Evolutionary conservation across 345 rosid species (phyloP).

Genomic region (Cardamine chenopodiifolia): DNA sequence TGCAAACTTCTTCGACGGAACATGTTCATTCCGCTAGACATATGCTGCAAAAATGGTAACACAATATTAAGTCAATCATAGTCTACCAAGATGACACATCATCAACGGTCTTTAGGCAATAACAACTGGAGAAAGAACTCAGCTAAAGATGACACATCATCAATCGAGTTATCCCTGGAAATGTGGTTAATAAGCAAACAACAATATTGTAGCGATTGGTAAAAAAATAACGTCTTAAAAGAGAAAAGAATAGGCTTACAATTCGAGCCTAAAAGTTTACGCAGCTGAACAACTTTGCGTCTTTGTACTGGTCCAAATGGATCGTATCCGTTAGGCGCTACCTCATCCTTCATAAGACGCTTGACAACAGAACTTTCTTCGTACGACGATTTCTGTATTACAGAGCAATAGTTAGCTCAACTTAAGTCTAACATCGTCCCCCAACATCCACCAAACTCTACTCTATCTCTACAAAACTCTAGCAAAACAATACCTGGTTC

Average conservation of each 20-base stretch:
- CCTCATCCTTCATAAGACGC: neutral
- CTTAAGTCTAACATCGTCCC: neutral
- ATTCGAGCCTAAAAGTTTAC: neutral
- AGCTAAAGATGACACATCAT: no score
- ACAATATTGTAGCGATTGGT: neutral
- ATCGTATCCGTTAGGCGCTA: neutral
- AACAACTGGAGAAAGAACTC: neutral
- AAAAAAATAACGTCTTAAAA: no score
- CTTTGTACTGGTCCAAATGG: neutral
- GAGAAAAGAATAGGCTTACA: neutral
- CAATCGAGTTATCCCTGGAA: no score
- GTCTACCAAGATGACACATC: no score
- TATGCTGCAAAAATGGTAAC: neutral
- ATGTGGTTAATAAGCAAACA: neutral
- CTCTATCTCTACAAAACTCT: no score
- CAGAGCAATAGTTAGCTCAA: neutral
- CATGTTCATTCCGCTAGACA: neutral
- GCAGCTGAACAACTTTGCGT: neutral
- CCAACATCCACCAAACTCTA: neutral
- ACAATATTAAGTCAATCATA: neutral
- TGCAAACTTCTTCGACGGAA: neutral
- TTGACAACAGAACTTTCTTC: neutral
- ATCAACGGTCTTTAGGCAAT: neutral
- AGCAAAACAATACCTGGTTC: neutral
- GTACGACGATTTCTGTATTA: neutral